A percentile compares a stretch with the other conserved stretches of the same genome.
Conservation (phyloP, 2,329 filamentous ascomycete genomes). For the Exophiala calicioides region DNA sequence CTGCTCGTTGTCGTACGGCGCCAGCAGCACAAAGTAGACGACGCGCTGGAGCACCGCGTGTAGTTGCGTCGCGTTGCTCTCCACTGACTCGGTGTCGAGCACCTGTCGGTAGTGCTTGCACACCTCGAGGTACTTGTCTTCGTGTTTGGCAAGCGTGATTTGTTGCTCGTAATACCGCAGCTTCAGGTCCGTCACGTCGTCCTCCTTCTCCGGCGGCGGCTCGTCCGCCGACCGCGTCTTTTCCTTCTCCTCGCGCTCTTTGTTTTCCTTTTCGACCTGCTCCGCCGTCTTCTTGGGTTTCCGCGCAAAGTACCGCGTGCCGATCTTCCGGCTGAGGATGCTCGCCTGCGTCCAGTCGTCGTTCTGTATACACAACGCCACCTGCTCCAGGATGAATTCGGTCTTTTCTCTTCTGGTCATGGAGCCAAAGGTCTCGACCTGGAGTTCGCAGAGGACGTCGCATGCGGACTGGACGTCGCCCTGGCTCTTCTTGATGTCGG, state of each 20-base stretch:
- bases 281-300: conserved; percentile 89
- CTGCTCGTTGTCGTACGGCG: conserved; percentile 97
- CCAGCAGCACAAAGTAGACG: conserved; percentile 95
- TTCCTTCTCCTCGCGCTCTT: conserved; percentile 81
- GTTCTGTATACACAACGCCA: conserved; percentile 89
- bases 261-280: conserved; percentile 86
- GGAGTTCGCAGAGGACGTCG: conserved; percentile 93
- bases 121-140: conserved; percentile 93
- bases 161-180: conserved; percentile 96
- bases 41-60: conserved; percentile 87
- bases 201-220: conserved; percentile 71
- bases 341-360: conserved; percentile 94
- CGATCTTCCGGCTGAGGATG: conserved; percentile 95
- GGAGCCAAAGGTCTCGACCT: conserved; percentile 98
- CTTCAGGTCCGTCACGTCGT: conserved; percentile 92
- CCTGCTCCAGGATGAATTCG: conserved; percentile 95
- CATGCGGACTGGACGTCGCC: conserved; percentile 87
- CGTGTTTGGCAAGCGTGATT: conserved; percentile 91
- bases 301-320: conserved; percentile 84
- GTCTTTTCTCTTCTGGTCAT: conserved; percentile 98
- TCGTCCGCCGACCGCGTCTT: conserved; percentile 76
- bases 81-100: conserved; percentile 90
- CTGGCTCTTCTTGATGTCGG: conserved; percentile 95
- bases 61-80: conserved; percentile 83
- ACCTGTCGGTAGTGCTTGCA: conserved; percentile 99